phyloP scores from a whole-genome alignment of 495 filamentous ascomycete species.

The Lasiosphaeris hirsuta region DNA sequence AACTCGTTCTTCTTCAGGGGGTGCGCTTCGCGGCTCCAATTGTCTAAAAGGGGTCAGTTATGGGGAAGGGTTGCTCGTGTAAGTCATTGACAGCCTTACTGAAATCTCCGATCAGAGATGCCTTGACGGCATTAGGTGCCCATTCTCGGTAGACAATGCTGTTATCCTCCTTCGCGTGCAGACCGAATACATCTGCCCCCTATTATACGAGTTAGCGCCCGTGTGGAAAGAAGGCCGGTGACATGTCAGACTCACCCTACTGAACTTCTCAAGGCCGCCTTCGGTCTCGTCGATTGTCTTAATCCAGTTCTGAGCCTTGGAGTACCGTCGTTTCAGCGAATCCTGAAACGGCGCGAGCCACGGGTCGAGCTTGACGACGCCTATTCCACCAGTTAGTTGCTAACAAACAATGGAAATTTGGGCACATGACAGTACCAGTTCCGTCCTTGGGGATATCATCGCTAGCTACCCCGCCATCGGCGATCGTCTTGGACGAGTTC shows the following conservation, averaged over 20 bases:
- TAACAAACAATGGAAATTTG: neutral
- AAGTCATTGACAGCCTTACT: conserved; percentile 51
- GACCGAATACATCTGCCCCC: conserved; percentile 83
- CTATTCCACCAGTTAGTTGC: conserved; percentile 43
- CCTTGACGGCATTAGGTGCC: conserved; percentile 83
- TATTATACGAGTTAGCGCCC: conserved; percentile 31
- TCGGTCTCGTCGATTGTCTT: conserved; percentile 75
- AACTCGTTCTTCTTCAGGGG: conserved; percentile 81
- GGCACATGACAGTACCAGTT: conserved; percentile 35
- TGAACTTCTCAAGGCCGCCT: conserved; percentile 90
- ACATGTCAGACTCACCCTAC: conserved; percentile 55
- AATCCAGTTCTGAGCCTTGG: conserved; percentile 85
- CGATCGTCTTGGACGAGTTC: conserved; percentile 40
- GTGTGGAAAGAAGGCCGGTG: neutral
- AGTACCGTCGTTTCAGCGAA: conserved; percentile 69
- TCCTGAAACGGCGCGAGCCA: conserved; percentile 85
- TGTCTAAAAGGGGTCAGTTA: conserved; percentile 52
- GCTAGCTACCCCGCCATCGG: conserved; percentile 25
- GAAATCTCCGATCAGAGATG: conserved; percentile 93
- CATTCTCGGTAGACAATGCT: conserved; percentile 93
- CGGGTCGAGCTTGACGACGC: conserved; percentile 83
- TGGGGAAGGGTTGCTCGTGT: neutral
- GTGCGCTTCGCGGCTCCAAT: conserved; percentile 78
- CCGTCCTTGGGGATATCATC: conserved; percentile 44
- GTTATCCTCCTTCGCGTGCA: conserved; percentile 73